Evolutionary conservation across 495 filamentous ascomycete genomes (phyloP).

Genomic region (Talaromyces proteolyticus): DNA sequence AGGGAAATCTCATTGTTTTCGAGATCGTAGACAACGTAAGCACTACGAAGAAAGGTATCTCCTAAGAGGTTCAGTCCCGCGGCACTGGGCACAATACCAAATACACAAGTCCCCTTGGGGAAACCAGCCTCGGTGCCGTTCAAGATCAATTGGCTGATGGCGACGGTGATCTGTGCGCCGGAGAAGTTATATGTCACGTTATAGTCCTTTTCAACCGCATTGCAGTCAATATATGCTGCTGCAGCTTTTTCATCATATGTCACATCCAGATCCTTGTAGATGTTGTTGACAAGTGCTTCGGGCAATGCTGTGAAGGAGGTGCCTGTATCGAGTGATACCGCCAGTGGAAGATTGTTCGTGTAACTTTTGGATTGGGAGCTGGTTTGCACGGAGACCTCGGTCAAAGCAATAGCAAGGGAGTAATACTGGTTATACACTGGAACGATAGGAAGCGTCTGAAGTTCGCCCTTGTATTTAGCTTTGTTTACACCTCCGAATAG

Average conservation of each 20-base stretch:
- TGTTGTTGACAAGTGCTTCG: constrained; percentile 47
- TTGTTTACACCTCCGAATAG: constrained; percentile 86
- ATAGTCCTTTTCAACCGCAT: constrained; percentile 40
- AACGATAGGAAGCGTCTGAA: constrained; percentile 68
- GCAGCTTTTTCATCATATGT: constrained; percentile 41
- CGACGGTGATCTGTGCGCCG: constrained; percentile 21
- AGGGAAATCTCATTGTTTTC: constrained; percentile 72
- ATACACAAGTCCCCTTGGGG: constrained; percentile 43
- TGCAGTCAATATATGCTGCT: constrained; percentile 58
- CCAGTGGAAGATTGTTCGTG: constrained; percentile 47
- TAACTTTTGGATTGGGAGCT: constrained; percentile 20
- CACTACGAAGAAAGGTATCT: constrained; percentile 83
- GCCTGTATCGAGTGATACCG: constrained; percentile 76
- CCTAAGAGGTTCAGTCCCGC: constrained; percentile 47
- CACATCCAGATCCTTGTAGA: constrained; percentile 58
- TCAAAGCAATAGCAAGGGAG: constrained; percentile 75
- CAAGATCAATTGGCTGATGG: constrained; percentile 19
- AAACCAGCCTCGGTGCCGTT: constrained; percentile 4
- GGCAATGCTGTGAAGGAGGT: constrained; percentile 71
- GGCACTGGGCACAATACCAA: constrained; percentile 58
- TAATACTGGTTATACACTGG: constrained; percentile 38
- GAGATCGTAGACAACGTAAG: constrained; percentile 86
- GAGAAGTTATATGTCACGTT: constrained; percentile 65
- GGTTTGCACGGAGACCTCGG: constrained; percentile 37
- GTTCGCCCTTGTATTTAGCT: constrained; percentile 59